A percentile compares a stretch with the other conserved stretches of the same genome.
Conservation (phyloP, 2,329 filamentous ascomycete species). For the Ophiobolus disseminans region DNA sequence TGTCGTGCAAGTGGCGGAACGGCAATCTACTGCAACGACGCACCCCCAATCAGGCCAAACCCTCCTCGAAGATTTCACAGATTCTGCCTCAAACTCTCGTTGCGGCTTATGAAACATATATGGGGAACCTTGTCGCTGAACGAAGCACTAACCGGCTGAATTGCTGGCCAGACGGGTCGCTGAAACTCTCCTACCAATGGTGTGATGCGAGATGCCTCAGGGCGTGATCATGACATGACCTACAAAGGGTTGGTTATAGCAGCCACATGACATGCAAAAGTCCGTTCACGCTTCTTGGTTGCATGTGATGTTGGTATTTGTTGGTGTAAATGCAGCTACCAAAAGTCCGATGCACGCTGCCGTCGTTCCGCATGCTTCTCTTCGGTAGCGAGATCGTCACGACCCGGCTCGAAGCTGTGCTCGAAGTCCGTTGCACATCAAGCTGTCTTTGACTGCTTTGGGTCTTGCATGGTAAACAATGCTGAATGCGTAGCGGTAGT, state of each 20-base stretch:
- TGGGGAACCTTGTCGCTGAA: neutral
- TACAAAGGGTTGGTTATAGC: neutral
- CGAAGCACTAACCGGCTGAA: constrained; percentile 2
- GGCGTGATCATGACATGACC: neutral
- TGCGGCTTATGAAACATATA: constrained; percentile 4
- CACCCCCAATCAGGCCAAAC: neutral
- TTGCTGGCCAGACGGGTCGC: constrained; percentile 1
- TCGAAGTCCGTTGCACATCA: constrained; percentile 6
- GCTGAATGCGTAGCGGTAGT: constrained; percentile 9
- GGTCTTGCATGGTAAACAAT: constrained; percentile 37
- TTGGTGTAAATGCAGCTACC: constrained; percentile 6
- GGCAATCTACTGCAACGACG: constrained; percentile 4
- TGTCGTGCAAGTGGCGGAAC: constrained; percentile 8
- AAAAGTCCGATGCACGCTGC: constrained; percentile 8
- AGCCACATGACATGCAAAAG: neutral
- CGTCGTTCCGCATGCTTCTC: constrained; percentile 3
- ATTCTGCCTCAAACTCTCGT: constrained; percentile 4
- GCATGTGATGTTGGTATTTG: constrained; percentile 1
- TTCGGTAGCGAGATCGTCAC: constrained; percentile 6
- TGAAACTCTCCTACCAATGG: constrained; percentile 1
- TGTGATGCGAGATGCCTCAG: neutral
- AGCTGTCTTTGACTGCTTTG: constrained; percentile 29
- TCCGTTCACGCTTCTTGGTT: neutral
- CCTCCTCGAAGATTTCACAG: constrained; percentile 3
- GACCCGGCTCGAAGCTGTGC: constrained; percentile 1